Evolutionary conservation across 2,329 filamentous ascomycete species (phyloP), one percentile per base, ranked within the genome.

Genomic region (Diplodia mutila): DNA sequence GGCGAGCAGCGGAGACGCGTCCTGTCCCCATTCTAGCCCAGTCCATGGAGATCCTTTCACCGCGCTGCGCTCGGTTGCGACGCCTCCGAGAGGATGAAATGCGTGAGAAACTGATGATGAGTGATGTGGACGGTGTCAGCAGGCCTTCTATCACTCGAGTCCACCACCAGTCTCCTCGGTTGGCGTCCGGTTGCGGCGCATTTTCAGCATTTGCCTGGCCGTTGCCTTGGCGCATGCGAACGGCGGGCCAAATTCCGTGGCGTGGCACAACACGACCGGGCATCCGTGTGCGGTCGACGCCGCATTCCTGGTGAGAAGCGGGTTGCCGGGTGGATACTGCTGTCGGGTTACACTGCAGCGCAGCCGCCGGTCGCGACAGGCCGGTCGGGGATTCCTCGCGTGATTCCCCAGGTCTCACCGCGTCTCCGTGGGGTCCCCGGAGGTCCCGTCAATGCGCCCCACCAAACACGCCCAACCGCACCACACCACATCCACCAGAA

Each of bases 321-420:
- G 53, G 21, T 37, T 16, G 53, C 11, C 51, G 51, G 51, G 53
- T 55, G 18, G 37, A 34, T 34, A 21, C 32, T 37, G 54, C n/a
- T 21, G 42, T 59, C 23, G 37, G 34, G 32, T 59, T 42, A 11
- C 29, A 59, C 53, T 39, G 53, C 53, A 54, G 18, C 53, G 34
- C 9, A 11, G n/a, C n/a, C 51, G 18, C 53, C 53, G 53, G 53
- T 34, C 32, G 53, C 53, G 53, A 34, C 53, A 7, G 23, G 49
- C 11, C 49, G 21, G 23, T 59, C 34, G 32, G 23, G 9, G 25
- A 23, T 25, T 57, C n/a, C 39, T 63, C 59, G 59, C 42, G 59
- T 51, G 18, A 63, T 63, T 51, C 59, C 59, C 59, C 59, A 63
- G 18, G 59, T 63, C 46, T 63, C 59, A 63, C 53, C 8, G 16